Base-by-base conservation (phyloP, 2,329 filamentous ascomycete species). In the Trichoderma hamatum region DNA sequence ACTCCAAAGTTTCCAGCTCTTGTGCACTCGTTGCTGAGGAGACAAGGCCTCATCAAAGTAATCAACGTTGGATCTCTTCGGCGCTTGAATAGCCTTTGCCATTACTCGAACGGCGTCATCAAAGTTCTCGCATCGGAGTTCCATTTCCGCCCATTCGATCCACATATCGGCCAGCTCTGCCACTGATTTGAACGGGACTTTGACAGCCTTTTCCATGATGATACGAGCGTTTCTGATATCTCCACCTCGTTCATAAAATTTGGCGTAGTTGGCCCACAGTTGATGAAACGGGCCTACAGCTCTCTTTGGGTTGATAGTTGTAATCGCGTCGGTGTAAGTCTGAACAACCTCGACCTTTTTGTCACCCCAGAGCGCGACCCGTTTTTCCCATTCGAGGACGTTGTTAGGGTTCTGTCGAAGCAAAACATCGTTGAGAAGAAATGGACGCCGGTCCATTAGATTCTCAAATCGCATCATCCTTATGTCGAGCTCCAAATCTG, bases 91-190 rank as follows among this genome's bases (percentile, higher is more conserved):
- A 21, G 96, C 96, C 80, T 97, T 98, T 51, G 93, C 92, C 94
- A 99, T 97, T 77, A 99, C 95, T 71, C 91, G 91, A 71, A 97
- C 91, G 3, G 96, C 96, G 75, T 92, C 91, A 77, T 98, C 94
- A 72, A 98, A 97, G 77, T 98, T 96, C 76, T 98, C 94, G 75
- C 94, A 94, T 60, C 96, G 91, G 60, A 99, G 85, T 79, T 99
- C 96, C 92, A 99, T 93, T 80, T 99, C 95, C 1, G 96, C 95
- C 95, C 96, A 99, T 81, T 97, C 94, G 72, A 96, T 96, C 96
- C 96, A 99, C 87, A 96, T 97, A 76, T 99, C 96, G 24, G 96
- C 96, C 69, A 99, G 85, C 80, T 99, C 96, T 34, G 92, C 90
- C n/a, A 99, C 95, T 0, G 94, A 96, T 77, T 97, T 98, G 85